Evolutionary conservation across 768 basidiomycete genomes (phyloP).

Genomic region (Tulasnella sp.): DNA sequence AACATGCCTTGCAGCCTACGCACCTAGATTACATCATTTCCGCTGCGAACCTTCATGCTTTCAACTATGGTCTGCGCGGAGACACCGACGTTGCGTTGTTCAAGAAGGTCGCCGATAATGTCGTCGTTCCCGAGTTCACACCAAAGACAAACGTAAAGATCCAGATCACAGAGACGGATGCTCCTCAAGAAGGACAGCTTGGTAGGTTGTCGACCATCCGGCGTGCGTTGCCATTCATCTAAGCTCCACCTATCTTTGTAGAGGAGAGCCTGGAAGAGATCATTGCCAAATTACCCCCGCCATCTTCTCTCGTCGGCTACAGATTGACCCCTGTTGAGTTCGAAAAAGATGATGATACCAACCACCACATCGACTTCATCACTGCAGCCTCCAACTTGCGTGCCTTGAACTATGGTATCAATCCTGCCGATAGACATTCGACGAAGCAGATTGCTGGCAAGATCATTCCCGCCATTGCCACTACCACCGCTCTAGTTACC

Average conservation of each 20-base stretch:
- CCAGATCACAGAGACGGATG: conserved; percentile 90
- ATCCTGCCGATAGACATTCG: conserved; percentile 77
- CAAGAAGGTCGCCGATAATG: conserved; percentile 76
- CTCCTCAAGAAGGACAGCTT: conserved; percentile 55
- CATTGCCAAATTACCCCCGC: conserved; percentile 70
- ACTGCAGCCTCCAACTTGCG: conserved; percentile 96
- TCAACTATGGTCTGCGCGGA: conserved; percentile 94
- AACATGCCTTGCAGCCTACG: conserved; percentile 46
- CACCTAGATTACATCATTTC: conserved; percentile 89
- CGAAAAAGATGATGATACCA: conserved; percentile 98
- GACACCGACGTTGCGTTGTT: conserved; percentile 74
- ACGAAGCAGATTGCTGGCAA: conserved; percentile 99
- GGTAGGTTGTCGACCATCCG: conserved; percentile 37
- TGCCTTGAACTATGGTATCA: conserved; percentile 90
- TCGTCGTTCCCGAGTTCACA: conserved; percentile 87
- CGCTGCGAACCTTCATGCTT: conserved; percentile 94
- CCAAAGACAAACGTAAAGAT: conserved; percentile 90
- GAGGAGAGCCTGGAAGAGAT: conserved; percentile 51
- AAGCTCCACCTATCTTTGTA: conserved; percentile 31
- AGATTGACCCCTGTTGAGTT: conserved; percentile 93
- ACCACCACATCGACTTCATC: conserved; percentile 98
- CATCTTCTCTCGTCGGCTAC: conserved; percentile 93
- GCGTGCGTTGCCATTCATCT: neutral
- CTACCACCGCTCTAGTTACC: conserved; percentile 93
- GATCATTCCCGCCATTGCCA: conserved; percentile 99